A percentile compares a stretch with the other conserved stretches of the same genome.
Conservation (phyloP, 495 filamentous ascomycete species). For the Xylaria telfairii region DNA sequence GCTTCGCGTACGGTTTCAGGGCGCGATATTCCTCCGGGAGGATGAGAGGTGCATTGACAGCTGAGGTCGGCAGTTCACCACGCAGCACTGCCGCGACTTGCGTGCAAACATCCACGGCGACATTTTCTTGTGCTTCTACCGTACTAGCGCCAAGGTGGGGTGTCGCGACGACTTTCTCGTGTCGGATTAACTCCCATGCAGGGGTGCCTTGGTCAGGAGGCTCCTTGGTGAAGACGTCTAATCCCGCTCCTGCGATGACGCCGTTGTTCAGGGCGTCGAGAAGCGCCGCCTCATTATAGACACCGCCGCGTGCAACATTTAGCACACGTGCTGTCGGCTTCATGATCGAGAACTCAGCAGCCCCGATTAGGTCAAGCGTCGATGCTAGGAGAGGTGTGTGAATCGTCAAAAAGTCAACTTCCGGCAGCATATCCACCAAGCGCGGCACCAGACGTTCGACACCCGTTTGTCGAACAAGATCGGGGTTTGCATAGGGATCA, state of each 20-base stretch:
- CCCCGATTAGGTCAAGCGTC: slow-evolving; percentile 69
- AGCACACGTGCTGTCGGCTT: slow-evolving; percentile 68
- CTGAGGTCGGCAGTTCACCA: slow-evolving; percentile 69
- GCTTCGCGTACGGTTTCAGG: slow-evolving; percentile 70
- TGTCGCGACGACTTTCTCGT: slow-evolving; percentile 70
- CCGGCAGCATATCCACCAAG: slow-evolving; percentile 62
- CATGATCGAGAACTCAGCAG: slow-evolving; percentile 68
- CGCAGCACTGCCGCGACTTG: slow-evolving; percentile 72
- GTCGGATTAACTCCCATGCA: slow-evolving; percentile 61
- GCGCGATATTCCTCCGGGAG: slow-evolving; percentile 73
- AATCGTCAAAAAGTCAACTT: slow-evolving; percentile 74
- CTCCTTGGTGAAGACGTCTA: slow-evolving; percentile 78
- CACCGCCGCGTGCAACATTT: slow-evolving; percentile 76
- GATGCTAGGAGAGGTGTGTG: slow-evolving; percentile 76
- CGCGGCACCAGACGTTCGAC: slow-evolving; percentile 58
- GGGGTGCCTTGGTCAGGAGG: slow-evolving; percentile 61
- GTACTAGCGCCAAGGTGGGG: slow-evolving; percentile 77
- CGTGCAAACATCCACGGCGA: slow-evolving; percentile 73
- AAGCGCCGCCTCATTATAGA: slow-evolving; percentile 74
- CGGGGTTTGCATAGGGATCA: slow-evolving; percentile 70
- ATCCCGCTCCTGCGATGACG: slow-evolving; percentile 71
- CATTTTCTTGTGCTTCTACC: slow-evolving; percentile 79
- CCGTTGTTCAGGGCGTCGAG: slow-evolving; percentile 69
- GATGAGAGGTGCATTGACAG: slow-evolving; percentile 76
- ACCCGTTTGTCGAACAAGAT: slow-evolving; percentile 62